Conservation (phyloP, 192 early-diverging fungal genomes). For the Entophlyctis luteolus region DNA sequence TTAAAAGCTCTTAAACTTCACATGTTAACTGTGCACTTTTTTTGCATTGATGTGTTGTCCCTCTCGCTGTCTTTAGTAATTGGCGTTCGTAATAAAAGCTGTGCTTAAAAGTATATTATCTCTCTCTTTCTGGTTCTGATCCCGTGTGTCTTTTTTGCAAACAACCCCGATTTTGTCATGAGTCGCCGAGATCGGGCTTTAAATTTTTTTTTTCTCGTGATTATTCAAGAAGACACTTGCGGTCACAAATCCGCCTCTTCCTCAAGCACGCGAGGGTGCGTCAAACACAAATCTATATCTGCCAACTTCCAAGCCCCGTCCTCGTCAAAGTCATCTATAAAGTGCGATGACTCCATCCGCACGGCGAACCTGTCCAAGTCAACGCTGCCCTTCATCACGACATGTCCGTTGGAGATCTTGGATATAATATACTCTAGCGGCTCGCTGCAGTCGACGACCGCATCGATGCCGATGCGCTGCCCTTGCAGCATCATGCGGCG, state of each 20-base stretch:
- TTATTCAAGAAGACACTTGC: no score
- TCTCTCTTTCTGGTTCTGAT: no score
- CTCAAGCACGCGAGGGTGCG: constrained; percentile 11
- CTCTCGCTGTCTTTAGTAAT: no score
- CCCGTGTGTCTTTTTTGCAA: no score
- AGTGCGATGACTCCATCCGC: constrained; percentile 20
- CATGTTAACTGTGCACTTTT: no score
- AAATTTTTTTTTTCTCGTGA: no score
- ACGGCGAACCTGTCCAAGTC: not conserved
- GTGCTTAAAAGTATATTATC: no score
- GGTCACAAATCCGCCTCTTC: constrained; percentile 8
- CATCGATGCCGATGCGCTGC: constrained; percentile 10
- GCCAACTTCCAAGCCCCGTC: constrained; percentile 5
- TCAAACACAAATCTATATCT: constrained; percentile 9
- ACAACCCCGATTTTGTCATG: no score
- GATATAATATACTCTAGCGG: not conserved
- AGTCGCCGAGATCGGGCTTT: no score
- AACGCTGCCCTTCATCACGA: not conserved
- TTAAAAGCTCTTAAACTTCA: no score
- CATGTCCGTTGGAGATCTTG: not conserved
- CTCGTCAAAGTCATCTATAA: constrained; percentile 13
- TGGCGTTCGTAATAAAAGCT: no score
- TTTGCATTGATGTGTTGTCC: no score
- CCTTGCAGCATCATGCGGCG: constrained; percentile 7
- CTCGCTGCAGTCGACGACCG: not conserved